Conservation (phyloP, 2,329 filamentous ascomycete genomes). For the Phialophora macrospora region DNA sequence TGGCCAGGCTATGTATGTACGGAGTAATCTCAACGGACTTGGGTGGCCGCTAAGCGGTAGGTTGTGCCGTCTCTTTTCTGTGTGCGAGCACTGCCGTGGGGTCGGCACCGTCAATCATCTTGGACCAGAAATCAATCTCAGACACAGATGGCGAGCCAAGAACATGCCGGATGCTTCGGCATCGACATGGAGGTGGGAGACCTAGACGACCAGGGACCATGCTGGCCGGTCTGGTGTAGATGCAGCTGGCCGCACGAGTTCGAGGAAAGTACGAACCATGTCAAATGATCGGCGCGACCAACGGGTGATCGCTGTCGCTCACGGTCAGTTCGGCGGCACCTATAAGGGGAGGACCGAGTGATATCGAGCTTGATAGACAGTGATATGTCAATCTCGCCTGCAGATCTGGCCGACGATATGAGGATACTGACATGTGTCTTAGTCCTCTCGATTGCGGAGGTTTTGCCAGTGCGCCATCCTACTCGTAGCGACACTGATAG, state of each 20-base stretch:
- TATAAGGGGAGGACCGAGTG: neutral
- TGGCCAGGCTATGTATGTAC: neutral
- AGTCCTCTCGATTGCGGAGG: neutral
- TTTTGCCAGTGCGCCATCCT: neutral
- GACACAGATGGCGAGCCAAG: neutral
- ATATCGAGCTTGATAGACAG: neutral
- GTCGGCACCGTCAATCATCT: neutral
- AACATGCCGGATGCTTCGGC: slow-evolving; percentile 3
- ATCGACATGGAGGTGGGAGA: neutral
- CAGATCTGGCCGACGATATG: neutral
- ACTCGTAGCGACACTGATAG: neutral
- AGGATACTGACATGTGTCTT: neutral
- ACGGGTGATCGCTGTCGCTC: slow-evolving; percentile 1
- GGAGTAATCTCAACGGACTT: neutral
- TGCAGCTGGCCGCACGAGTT: neutral
- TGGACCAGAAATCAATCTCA: neutral
- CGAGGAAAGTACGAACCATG: neutral
- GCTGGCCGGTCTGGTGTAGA: slow-evolving; percentile 5
- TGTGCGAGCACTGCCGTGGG: slow-evolving; percentile 3
- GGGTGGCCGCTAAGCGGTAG: neutral
- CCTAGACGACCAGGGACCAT: slow-evolving; percentile 6
- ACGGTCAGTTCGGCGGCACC: neutral
- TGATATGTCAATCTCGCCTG: slow-evolving; percentile 3
- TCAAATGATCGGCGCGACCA: slow-evolving; percentile 13
- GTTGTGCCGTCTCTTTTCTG: neutral